Conservation (phyloP, 1,284 basidiomycete species). For the Cystobasidium sp. region DNA sequence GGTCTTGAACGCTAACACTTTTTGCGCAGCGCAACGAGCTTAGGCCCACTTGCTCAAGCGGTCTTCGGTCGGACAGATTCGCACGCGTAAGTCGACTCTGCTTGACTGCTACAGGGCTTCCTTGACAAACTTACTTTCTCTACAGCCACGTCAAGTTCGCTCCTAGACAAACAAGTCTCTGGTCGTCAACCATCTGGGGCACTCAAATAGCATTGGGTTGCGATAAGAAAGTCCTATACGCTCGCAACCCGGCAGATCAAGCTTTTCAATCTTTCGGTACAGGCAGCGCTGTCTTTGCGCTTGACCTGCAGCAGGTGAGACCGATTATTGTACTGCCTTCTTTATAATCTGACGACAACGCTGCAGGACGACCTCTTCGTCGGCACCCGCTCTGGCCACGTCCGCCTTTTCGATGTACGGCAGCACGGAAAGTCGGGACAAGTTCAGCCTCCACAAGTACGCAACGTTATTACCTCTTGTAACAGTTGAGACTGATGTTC, state of each 20-base stretch:
- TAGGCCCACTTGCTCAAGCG: constrained; percentile 30
- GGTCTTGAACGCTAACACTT: neutral
- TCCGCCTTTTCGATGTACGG: constrained; percentile 26
- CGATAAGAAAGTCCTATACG: constrained; percentile 39
- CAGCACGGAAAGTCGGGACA: neutral
- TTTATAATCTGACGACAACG: neutral
- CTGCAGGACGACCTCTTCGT: constrained; percentile 24
- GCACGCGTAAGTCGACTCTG: constrained; percentile 2
- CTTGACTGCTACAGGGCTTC: neutral
- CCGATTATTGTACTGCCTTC: too few species aligned
- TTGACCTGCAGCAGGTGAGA: constrained; percentile 26
- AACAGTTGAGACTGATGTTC: neutral
- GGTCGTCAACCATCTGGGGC: constrained; percentile 23
- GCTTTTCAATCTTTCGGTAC: constrained; percentile 29
- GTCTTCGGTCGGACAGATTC: constrained; percentile 26
- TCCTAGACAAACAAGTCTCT: constrained; percentile 35
- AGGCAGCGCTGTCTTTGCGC: constrained; percentile 38
- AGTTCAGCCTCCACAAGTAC: constrained; percentile 1
- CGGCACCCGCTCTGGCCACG: constrained; percentile 34
- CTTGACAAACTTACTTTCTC: neutral
- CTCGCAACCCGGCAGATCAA: constrained; percentile 13
- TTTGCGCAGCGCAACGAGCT: constrained; percentile 19
- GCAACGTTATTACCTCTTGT: neutral
- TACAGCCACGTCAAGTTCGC: constrained; percentile 23
- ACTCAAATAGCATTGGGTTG: constrained; percentile 35